These are phyloP conservation scores for Saturnispora galanensis DNA, from an alignment of 805 yeast species.

Conservation along the genomic window DNA sequence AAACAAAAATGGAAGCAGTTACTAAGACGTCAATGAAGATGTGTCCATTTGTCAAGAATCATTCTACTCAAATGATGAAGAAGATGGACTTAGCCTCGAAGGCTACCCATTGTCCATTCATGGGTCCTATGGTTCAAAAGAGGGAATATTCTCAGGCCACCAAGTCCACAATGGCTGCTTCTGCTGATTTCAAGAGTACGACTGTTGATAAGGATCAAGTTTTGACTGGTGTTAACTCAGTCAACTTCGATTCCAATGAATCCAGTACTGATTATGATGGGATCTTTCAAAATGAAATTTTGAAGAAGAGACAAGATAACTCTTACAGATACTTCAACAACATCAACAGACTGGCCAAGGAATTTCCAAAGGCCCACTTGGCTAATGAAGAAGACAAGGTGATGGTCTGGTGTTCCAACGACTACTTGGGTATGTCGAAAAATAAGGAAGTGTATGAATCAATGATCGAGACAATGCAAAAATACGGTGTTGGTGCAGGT, in stretches of 20 bases:
- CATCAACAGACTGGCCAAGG: constrained; percentile 89
- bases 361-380: constrained; percentile 90
- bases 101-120: constrained; percentile 81
- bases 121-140: constrained; percentile 50
- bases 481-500: constrained; percentile 98
- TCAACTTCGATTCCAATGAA: constrained; percentile 35
- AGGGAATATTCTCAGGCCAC: constrained; percentile 40
- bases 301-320: constrained; percentile 72
- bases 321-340: constrained; percentile 95
- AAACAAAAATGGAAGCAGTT: constrained; percentile 58
- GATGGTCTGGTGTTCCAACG: constrained; percentile 98
- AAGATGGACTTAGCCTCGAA: constrained; percentile 45
- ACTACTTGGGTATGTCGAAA: constrained; percentile 90
- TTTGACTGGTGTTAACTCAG: constrained; percentile 20
- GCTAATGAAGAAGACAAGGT: constrained; percentile 68
- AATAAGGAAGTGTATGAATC: constrained; percentile 61
- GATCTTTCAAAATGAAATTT: constrained; percentile 54
- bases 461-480: constrained; percentile 72
- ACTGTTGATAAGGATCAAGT: constrained; percentile 26
- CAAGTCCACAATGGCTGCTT: constrained; percentile 35
- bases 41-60: constrained; percentile 70
- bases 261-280: constrained; percentile 61
- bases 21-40: constrained; percentile 66
- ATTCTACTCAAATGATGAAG: constrained; percentile 51
- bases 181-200: constrained; percentile 19